Evolutionary conservation across 805 yeast genomes (phyloP).

Genomic region (Ogataea naganishii): DNA sequence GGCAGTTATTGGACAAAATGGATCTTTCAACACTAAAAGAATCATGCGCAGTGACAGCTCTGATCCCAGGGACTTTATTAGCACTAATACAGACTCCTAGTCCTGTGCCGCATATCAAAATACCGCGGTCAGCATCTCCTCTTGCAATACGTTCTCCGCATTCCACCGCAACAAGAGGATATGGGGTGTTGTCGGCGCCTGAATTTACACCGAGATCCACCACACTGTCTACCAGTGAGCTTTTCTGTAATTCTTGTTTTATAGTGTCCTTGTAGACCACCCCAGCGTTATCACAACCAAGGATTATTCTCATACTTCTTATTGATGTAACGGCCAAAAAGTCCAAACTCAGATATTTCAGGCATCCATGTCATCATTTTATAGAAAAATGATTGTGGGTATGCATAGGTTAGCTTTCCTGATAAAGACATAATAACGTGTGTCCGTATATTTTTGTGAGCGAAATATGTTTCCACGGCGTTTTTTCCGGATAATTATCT

Average conservation of each 20-base stretch:
- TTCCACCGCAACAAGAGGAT: slow-evolving; percentile 34
- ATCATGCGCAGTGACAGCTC: slow-evolving; percentile 42
- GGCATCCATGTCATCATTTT: too few species aligned
- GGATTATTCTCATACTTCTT: slow-evolving; percentile 23
- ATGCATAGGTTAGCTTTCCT: too few species aligned
- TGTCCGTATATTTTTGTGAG: too few species aligned
- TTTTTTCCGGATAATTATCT: too few species aligned
- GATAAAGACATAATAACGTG: too few species aligned
- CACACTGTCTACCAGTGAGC: slow-evolving; percentile 22
- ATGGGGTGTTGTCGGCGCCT: slow-evolving; percentile 26
- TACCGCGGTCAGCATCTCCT: slow-evolving; percentile 36
- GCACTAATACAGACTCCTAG: slow-evolving; percentile 41
- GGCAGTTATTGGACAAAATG: slow-evolving; percentile 34
- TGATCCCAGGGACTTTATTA: slow-evolving; percentile 35
- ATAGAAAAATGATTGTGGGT: too few species aligned
- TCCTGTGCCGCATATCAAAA: slow-evolving; percentile 40
- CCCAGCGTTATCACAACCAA: slow-evolving; percentile 39
- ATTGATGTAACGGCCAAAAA: too few species aligned
- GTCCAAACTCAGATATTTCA: too few species aligned
- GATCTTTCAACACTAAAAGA: slow-evolving; percentile 37
- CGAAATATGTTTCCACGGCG: too few species aligned
- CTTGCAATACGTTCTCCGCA: slow-evolving; percentile 31
- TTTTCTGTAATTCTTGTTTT: slow-evolving; percentile 24
- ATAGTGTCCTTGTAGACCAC: slow-evolving; percentile 32
- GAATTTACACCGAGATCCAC: slow-evolving; percentile 31